phyloP scores from a whole-genome alignment of 1,139 yeast species.

The Pichia sp. region DNA sequence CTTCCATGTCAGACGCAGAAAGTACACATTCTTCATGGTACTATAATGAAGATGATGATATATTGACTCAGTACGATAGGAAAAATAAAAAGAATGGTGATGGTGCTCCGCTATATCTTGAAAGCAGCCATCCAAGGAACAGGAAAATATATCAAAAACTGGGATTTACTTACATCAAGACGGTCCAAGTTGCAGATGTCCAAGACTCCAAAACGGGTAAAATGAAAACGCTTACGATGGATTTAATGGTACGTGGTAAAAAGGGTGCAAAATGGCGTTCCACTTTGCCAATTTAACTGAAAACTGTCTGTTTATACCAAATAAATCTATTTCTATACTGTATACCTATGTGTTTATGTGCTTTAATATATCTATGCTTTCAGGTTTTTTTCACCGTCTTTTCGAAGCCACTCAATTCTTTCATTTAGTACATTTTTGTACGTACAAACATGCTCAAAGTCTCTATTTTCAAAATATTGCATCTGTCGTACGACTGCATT shows the following conservation, averaged over 20 bases:
- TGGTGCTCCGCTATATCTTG: constrained; percentile 34
- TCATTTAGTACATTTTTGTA: constrained; percentile 11
- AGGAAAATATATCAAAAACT: constrained; percentile 40
- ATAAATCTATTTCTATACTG: too few species aligned
- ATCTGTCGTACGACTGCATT: constrained; percentile 8
- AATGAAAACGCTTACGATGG: constrained; percentile 29
- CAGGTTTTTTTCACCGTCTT: constrained; percentile 9
- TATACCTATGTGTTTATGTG: too few species aligned
- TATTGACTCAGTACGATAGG: constrained; percentile 24
- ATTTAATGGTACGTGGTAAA: constrained; percentile 32
- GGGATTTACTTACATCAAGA: constrained; percentile 38
- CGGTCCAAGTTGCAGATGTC: constrained; percentile 34
- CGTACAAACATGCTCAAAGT: constrained; percentile 15
- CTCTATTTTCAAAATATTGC: constrained; percentile 13
- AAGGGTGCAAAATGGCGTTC: constrained; percentile 22
- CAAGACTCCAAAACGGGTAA: constrained; percentile 19
- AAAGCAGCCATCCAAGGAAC: constrained; percentile 44
- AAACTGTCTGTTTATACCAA: neutral
- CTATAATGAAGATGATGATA: constrained; percentile 25
- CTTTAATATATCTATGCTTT: too few species aligned
- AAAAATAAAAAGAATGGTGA: constrained; percentile 7
- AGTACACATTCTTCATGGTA: constrained; percentile 27
- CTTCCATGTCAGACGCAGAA: constrained; percentile 23
- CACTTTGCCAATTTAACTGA: neutral
- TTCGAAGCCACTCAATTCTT: constrained; percentile 19